A percentile compares a stretch with the other conserved stretches of the same genome.
Evolutionary conservation across 2,329 filamentous ascomycete genomes (phyloP).

Genomic region (Alternaria ethzedia): DNA sequence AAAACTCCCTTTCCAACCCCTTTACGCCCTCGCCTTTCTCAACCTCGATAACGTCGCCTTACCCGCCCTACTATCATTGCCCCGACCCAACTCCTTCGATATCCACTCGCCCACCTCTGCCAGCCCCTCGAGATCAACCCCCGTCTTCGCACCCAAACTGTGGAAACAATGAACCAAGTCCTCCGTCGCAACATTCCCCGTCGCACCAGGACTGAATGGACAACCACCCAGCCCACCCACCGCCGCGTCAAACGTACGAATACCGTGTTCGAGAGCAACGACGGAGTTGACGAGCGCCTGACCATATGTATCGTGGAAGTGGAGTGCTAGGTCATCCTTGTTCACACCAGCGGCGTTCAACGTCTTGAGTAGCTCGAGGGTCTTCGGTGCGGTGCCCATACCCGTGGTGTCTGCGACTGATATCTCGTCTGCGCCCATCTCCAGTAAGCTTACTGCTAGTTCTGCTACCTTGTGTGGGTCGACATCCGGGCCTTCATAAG

Average conservation of each 20-base stretch:
- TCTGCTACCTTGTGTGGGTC: slow-evolving; percentile 66
- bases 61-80: slow-evolving; percentile 49
- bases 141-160: slow-evolving; percentile 75
- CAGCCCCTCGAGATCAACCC: slow-evolving; percentile 58
- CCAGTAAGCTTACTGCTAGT: slow-evolving; percentile 69
- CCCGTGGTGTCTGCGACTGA: slow-evolving; percentile 89
- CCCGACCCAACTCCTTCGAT: slow-evolving; percentile 40
- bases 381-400: slow-evolving; percentile 81
- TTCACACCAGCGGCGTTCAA: slow-evolving; percentile 71
- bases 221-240: slow-evolving; percentile 84
- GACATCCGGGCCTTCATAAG: slow-evolving; percentile 71
- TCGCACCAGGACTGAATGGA: slow-evolving; percentile 83
- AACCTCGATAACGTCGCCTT: slow-evolving; percentile 46
- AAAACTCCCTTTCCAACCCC: not conserved
- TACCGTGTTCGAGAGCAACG: slow-evolving; percentile 76
- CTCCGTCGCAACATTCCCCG: slow-evolving; percentile 85
- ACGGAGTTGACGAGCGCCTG: slow-evolving; percentile 84
- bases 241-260: slow-evolving; percentile 79
- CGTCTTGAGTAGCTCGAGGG: slow-evolving; percentile 68
- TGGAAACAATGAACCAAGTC: slow-evolving; percentile 80
- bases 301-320: slow-evolving; percentile 90
- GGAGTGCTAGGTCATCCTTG: slow-evolving; percentile 75
- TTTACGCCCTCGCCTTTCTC: slow-evolving; percentile 16
- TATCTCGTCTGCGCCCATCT: slow-evolving; percentile 90
- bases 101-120: slow-evolving; percentile 50